Conservation (phyloP, 768 basidiomycete genomes). For the Leucogyrophana mollusca region DNA sequence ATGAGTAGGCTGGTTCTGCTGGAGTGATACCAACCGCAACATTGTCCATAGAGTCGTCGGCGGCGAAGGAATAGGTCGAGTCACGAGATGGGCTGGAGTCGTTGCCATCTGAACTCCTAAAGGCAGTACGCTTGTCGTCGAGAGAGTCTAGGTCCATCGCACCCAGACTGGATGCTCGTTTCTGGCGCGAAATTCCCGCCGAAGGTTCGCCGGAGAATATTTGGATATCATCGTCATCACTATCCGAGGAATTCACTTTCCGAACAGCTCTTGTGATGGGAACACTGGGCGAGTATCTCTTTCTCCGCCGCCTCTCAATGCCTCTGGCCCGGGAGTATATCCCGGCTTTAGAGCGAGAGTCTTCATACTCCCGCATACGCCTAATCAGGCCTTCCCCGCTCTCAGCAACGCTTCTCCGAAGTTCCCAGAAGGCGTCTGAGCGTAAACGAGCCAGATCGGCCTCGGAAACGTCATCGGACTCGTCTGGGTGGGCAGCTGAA, state of each 20-base stretch:
- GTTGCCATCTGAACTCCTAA: neutral
- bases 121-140: neutral
- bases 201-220: slow-evolving; percentile 46
- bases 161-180: slow-evolving; percentile 45
- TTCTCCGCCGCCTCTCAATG: slow-evolving; percentile 41
- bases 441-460: slow-evolving; percentile 46
- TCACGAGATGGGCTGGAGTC: neutral
- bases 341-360: slow-evolving; percentile 42
- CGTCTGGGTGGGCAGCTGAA: slow-evolving; percentile 14
- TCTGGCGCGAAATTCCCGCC: slow-evolving; percentile 26
- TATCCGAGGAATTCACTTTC: slow-evolving; percentile 28
- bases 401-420: slow-evolving; percentile 59
- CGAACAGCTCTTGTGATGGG: slow-evolving; percentile 11
- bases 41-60: neutral
- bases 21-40: neutral
- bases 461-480: slow-evolving; percentile 19
- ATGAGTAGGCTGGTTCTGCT: slow-evolving; percentile 15
- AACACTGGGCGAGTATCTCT: slow-evolving; percentile 31
- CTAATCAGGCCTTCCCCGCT: slow-evolving; percentile 66
- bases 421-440: slow-evolving; percentile 64
- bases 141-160: slow-evolving; percentile 38
- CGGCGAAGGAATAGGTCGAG: neutral
- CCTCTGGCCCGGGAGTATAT: slow-evolving; percentile 38
- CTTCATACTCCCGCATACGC: slow-evolving; percentile 74
- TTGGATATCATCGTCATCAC: slow-evolving; percentile 54